phyloP scores from a whole-genome alignment of 352 stramenopile species.

The Phytophthora pini region DNA sequence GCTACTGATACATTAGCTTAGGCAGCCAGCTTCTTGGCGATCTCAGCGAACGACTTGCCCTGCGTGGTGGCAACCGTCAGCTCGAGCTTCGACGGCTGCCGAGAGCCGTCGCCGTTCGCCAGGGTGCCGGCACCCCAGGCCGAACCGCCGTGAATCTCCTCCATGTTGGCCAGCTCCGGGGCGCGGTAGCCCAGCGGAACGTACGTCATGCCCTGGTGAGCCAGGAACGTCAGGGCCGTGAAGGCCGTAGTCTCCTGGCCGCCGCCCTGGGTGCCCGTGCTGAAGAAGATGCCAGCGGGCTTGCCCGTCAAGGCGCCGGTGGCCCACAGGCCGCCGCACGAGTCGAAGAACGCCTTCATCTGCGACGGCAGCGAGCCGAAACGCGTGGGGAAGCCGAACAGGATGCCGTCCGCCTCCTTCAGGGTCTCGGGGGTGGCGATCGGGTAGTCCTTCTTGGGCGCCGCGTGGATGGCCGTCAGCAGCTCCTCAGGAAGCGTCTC shows the following conservation, averaged over 20 bases:
- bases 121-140: constrained; percentile 32
- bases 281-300: constrained; percentile 31
- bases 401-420: constrained; percentile 37
- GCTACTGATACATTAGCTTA: constrained; percentile 41
- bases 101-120: constrained; percentile 29
- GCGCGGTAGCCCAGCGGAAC: constrained; percentile 34
- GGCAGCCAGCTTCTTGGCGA: constrained; percentile 78
- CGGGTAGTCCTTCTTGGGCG: constrained; percentile 35
- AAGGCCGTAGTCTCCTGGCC: constrained; percentile 37
- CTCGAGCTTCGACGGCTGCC: constrained; percentile 21
- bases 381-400: constrained; percentile 38
- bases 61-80: constrained; percentile 17
- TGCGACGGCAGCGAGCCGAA: constrained; percentile 37
- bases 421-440: constrained; percentile 27
- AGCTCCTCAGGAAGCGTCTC: constrained; percentile 25
- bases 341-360: constrained; percentile 38
- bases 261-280: constrained; percentile 8
- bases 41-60: constrained; percentile 27
- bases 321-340: constrained; percentile 32
- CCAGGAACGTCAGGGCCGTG: constrained; percentile 36
- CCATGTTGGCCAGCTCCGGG: constrained; percentile 35
- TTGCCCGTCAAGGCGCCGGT: constrained; percentile 28
- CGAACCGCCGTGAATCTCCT: constrained; percentile 34
- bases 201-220: constrained; percentile 32
- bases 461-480: constrained; percentile 21